Base-by-base conservation (phyloP, 2,329 filamentous ascomycete genomes). In the Coniochaeta ligniaria region DNA sequence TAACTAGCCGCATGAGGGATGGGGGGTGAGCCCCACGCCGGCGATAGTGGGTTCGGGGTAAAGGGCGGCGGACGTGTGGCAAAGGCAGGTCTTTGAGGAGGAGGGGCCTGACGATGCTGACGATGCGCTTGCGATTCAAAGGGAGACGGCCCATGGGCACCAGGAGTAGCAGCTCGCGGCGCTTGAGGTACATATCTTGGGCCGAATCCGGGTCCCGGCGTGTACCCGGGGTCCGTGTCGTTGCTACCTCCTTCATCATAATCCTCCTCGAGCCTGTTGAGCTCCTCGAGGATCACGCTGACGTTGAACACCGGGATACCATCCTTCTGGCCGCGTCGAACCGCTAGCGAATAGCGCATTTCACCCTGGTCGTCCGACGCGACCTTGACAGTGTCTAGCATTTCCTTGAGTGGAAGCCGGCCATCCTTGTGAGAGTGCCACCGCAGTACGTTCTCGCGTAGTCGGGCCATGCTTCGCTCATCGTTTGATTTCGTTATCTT, bases 51-150 rank as follows among this genome's bases (percentile, higher is more conserved):
- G 16, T 17, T 16, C 22, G 47, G 47, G 14, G 22, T 4, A 22
- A 31, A 52, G 14, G 47, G 47, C 20, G 47, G 22, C 14, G 22
- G 47, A 52, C 26, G 47, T 14, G 22, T 17, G 17, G 11, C 22
- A 9, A 4, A 52, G n/a, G 47, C 26, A 2, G 47, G 47, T 12
- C 47, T 7, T 17, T 11, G 47, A 2, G 68, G 59, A 80, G 79
- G 79, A 81, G 78, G 77, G 69, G 69, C 59, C 75, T 69, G 63
- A 75, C 74, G 0, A 55, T 79, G 58, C 59, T 78, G 14, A 57
- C 60, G 47, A 24, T 57, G 54, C 8, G 54, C 3, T 20, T 36
- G 52, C n/a, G 31, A 17, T 24, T 57, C 16, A 24, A 57, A 55
- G 4, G 54, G 33, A 1, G 54, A 38, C 17, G 54, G 31, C 7